Evolutionary conservation across 2,329 filamentous ascomycete species (phyloP).

Genomic region (Aspergillus amoenus): DNA sequence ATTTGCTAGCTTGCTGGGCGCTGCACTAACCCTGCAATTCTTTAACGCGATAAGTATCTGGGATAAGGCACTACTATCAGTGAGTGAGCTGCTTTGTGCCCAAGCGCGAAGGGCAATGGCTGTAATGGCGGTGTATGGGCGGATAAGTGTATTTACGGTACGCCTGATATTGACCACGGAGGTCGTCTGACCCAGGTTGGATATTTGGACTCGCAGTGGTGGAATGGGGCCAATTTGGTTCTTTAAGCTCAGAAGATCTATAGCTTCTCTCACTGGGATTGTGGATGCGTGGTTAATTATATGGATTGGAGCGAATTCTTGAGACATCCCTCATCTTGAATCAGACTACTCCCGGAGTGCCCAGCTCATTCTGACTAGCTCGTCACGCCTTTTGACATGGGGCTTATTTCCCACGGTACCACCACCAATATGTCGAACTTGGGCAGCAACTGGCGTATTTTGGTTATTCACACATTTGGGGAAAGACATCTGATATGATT

Average conservation of each 20-base stretch:
- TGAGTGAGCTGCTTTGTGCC: constrained; percentile 1
- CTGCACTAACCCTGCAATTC: not conserved
- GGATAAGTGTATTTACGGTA: not conserved
- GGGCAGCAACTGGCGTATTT: not conserved
- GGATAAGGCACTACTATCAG: not conserved
- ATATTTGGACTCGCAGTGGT: not conserved
- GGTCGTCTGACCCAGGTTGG: not conserved
- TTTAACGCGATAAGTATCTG: not conserved
- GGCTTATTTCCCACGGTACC: not conserved
- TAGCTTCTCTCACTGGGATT: not conserved
- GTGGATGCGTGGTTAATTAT: not conserved
- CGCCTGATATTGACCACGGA: not conserved
- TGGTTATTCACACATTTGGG: not conserved
- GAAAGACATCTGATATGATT: not conserved
- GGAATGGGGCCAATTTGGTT: not conserved
- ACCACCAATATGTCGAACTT: not conserved
- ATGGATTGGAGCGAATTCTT: not conserved
- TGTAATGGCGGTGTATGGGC: not conserved
- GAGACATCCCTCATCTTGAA: not conserved
- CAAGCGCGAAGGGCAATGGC: not conserved
- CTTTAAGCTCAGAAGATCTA: not conserved
- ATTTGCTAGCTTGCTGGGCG: not conserved
- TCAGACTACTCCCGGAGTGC: too few relatives aligned
- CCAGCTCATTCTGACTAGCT: too few relatives aligned
- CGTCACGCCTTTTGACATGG: constrained; percentile 6